phyloP scores from a whole-genome alignment of 106 monocot genomes.

The Apostasia ramifera region DNA sequence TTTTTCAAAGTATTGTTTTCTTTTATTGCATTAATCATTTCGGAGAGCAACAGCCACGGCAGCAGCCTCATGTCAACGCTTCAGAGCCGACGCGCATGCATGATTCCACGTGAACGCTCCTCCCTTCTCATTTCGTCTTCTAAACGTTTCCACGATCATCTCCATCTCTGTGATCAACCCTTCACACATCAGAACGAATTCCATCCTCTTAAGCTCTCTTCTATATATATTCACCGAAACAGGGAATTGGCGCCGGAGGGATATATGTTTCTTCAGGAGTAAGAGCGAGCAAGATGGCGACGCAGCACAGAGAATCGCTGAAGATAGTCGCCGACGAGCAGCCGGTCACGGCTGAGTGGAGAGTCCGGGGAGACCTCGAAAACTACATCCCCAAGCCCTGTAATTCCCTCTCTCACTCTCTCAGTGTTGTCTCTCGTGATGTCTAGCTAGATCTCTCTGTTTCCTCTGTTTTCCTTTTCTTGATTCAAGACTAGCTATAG shows the following conservation, averaged over 20 bases:
- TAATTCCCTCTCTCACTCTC: conserved; percentile 16
- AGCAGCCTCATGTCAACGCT: background rate
- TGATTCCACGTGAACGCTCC: background rate
- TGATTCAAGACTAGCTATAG: background rate
- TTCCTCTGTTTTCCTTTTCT: background rate
- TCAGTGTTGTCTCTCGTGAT: background rate
- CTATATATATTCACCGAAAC: no score
- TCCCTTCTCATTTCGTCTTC: background rate
- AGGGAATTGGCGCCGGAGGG: no score
- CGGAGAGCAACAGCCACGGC: background rate
- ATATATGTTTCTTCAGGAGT: background rate
- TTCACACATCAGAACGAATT: no score
- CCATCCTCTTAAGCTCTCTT: no score
- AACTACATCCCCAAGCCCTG: conserved; percentile 60
- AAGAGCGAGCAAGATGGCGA: conserved; percentile 15
- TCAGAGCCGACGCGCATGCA: background rate
- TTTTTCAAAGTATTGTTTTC: no score
- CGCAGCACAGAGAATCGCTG: conserved; percentile 29
- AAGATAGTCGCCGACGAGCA: conserved; percentile 44
- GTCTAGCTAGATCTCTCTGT: background rate
- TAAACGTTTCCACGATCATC: background rate
- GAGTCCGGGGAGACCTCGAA: conserved; percentile 47
- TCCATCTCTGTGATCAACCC: background rate
- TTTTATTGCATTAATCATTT: no score
- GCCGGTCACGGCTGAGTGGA: conserved; percentile 50